Evolutionary conservation across 768 basidiomycete genomes (phyloP).

Genomic region (Lentinus tigrinus): DNA sequence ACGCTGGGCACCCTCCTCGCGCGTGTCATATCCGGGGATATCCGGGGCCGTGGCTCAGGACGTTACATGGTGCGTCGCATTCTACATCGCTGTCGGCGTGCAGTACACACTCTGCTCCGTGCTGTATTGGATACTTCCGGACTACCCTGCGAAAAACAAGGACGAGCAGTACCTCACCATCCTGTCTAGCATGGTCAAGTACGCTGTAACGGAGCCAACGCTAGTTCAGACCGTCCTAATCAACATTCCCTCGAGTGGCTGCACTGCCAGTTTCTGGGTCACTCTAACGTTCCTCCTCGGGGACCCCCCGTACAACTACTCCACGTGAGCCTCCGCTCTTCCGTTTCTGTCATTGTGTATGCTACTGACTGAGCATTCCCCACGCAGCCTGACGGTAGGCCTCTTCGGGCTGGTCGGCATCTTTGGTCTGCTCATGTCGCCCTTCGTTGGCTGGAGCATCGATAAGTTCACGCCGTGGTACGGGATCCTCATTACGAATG

Average conservation of each 20-base stretch:
- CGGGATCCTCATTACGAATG: constrained; percentile 57
- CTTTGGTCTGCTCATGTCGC: constrained; percentile 66
- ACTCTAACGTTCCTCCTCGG: constrained; percentile 81
- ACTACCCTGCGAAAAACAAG: constrained; percentile 76
- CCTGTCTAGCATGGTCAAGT: constrained; percentile 74
- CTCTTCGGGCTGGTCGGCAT: constrained; percentile 49
- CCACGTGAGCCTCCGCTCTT: constrained; percentile 44
- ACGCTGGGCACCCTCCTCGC: constrained; percentile 74
- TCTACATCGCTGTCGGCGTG: constrained; percentile 73
- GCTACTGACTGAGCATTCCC: neutral
- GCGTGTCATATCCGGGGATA: constrained; percentile 69
- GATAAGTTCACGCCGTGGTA: constrained; percentile 79
- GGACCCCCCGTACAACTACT: constrained; percentile 72
- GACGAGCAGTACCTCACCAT: constrained; percentile 66
- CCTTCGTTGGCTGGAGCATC: constrained; percentile 64
- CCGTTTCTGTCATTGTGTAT: neutral
- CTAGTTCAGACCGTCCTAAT: constrained; percentile 68
- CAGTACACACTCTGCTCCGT: constrained; percentile 58
- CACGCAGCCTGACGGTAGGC: constrained; percentile 43
- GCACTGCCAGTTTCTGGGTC: constrained; percentile 45
- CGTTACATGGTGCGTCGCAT: constrained; percentile 70
- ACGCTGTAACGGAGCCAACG: constrained; percentile 72
- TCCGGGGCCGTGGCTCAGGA: constrained; percentile 78
- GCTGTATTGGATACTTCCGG: constrained; percentile 66
- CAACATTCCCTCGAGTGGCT: constrained; percentile 59